A percentile compares a stretch with the other conserved stretches of the same genome.
phyloP scores from a whole-genome alignment of 768 basidiomycete species.

The Psilocybe azurescens region DNA sequence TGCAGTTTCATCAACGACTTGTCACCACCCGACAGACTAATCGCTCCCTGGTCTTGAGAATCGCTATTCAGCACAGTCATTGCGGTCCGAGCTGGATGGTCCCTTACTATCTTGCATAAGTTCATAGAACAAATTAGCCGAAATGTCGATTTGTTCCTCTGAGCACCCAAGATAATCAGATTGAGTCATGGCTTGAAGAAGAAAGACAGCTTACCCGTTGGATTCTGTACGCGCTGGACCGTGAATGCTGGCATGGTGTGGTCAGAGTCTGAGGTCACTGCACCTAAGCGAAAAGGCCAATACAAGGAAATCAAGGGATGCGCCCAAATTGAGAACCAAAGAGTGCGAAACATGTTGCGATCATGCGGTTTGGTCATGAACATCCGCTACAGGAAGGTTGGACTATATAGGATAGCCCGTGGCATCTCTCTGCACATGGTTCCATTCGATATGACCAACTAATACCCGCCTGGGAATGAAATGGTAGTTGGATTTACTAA shows the following conservation, averaged over 20 bases:
- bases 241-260: constrained; percentile 19
- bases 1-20: constrained; percentile 27
- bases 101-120: constrained; percentile 27
- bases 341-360: constrained; percentile 7
- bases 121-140: constrained; percentile 25
- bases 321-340: constrained; percentile 1
- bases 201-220: constrained; percentile 16
- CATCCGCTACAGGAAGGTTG: neutral
- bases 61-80: neutral
- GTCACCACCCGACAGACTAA: constrained; percentile 32
- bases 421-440: neutral
- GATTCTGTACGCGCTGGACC: constrained; percentile 23
- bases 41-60: constrained; percentile 27
- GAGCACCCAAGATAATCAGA: constrained; percentile 1
- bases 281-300: constrained; percentile 3
- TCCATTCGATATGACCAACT: neutral
- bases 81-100: neutral
- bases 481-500: neutral
- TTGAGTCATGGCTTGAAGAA: neutral
- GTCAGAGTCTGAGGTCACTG: constrained; percentile 3
- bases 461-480: constrained; percentile 1
- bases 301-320: neutral
- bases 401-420: constrained; percentile 1
- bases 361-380: constrained; percentile 3
- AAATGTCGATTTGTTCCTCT: constrained; percentile 24